These are phyloP conservation scores for Pythium biforme DNA, from an alignment of 352 stramenopile species.

Conservation along the genomic window DNA sequence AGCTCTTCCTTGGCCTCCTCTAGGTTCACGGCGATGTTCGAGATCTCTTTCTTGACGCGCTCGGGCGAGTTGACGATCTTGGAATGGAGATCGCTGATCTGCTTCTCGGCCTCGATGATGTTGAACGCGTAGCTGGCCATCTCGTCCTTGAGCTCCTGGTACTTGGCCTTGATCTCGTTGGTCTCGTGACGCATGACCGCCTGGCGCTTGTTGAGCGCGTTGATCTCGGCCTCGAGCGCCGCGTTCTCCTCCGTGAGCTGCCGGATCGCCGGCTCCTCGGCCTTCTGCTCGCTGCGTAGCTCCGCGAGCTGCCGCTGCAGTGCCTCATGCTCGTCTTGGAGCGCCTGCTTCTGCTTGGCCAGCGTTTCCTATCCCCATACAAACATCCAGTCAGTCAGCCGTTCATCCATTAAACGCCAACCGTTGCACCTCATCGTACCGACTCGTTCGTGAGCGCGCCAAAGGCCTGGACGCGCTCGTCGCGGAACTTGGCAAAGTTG, in stretches of 20 bases:
- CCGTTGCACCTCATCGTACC: too few species aligned
- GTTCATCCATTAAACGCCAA: too few species aligned
- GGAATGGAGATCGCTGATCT: constrained; percentile 72
- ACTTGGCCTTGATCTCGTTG: constrained; percentile 71
- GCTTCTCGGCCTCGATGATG: constrained; percentile 79
- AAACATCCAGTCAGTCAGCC: too few species aligned
- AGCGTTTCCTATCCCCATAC: constrained; percentile 39
- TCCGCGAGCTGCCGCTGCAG: constrained; percentile 65
- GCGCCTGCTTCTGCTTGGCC: constrained; percentile 37
- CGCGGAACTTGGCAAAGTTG: constrained; percentile 97
- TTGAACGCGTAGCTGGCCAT: constrained; percentile 60
- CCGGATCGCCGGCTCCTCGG: constrained; percentile 53
- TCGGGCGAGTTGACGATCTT: constrained; percentile 92
- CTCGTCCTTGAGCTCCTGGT: constrained; percentile 84
- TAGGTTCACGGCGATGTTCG: constrained; percentile 51
- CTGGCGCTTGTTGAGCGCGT: constrained; percentile 90
- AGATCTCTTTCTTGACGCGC: constrained; percentile 75
- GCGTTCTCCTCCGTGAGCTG: constrained; percentile 78
- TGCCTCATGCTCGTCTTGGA: constrained; percentile 60
- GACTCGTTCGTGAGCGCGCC: constrained; percentile 37
- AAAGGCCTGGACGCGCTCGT: constrained; percentile 91
- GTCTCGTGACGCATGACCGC: constrained; percentile 83
- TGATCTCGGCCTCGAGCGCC: constrained; percentile 88
- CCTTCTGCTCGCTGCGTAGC: constrained; percentile 50
- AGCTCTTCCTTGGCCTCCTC: constrained; percentile 72